Evolutionary conservation across 2,329 filamentous ascomycete genomes (phyloP).

Genomic region (Fusarium sp.): DNA sequence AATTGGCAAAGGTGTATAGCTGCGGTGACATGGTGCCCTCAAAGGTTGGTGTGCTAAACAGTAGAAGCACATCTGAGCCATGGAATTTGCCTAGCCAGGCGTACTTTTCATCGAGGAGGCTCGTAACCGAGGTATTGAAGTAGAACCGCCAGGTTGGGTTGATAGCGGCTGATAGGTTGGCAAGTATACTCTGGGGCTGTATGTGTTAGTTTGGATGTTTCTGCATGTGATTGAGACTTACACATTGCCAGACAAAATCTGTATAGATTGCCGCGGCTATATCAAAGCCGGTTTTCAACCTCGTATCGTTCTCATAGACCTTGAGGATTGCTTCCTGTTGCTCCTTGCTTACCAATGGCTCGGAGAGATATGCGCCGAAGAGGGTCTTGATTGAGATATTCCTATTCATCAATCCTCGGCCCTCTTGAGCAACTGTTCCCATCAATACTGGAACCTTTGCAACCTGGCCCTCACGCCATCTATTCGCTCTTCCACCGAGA

Average conservation of each 20-base stretch:
- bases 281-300: constrained; percentile 39
- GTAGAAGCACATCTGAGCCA: constrained; percentile 38
- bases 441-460: constrained; percentile 40
- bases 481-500: constrained; percentile 15
- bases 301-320: constrained; percentile 23
- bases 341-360: constrained; percentile 9
- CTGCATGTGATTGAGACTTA: constrained; percentile 21
- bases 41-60: constrained; percentile 37
- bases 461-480: constrained; percentile 33
- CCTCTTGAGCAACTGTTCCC: constrained; percentile 43
- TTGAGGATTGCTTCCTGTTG: constrained; percentile 27
- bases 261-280: constrained; percentile 42
- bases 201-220: background rate
- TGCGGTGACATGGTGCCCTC: constrained; percentile 30
- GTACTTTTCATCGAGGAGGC: constrained; percentile 32
- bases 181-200: constrained; percentile 41
- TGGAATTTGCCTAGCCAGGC: constrained; percentile 44
- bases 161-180: constrained; percentile 33
- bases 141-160: constrained; percentile 44
- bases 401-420: constrained; percentile 35
- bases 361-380: constrained; percentile 24
- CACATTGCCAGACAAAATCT: constrained; percentile 44
- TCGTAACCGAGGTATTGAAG: constrained; percentile 42
- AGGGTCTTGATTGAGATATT: constrained; percentile 37
- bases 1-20: constrained; percentile 41